Percentiles rank a stretch among this genome's conserved stretches.
Conservation (phyloP, 2,329 filamentous ascomycete genomes). For the Alternaria rosae region DNA sequence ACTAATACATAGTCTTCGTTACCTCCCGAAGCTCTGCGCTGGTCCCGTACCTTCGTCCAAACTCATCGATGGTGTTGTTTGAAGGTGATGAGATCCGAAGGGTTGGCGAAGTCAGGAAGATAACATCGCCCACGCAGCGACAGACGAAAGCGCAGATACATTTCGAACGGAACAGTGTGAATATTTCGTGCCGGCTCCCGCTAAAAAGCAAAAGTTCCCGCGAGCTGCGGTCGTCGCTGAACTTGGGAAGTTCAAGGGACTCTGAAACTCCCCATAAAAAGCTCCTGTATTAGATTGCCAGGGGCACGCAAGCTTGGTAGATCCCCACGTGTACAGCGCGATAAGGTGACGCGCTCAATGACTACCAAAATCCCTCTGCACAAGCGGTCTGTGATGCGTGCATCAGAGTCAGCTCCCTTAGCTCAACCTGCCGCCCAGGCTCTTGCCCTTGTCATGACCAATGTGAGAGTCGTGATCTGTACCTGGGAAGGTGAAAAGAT, state of each 20-base stretch:
- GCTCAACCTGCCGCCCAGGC: neutral
- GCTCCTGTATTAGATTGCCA: neutral
- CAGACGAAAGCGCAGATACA: neutral
- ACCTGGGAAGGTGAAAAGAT: neutral
- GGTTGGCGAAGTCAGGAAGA: neutral
- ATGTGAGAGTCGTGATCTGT: neutral
- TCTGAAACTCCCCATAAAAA: neutral
- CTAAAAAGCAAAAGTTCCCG: neutral
- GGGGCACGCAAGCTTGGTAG: neutral
- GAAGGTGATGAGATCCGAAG: neutral
- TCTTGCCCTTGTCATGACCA: neutral
- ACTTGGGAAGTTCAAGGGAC: neutral
- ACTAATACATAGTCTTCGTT: neutral
- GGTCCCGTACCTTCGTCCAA: neutral
- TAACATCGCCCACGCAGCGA: neutral
- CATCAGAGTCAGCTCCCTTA: neutral
- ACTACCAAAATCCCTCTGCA: neutral
- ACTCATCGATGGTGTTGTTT: neutral
- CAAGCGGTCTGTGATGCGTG: neutral
- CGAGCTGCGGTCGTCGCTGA: neutral
- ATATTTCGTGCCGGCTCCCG: neutral
- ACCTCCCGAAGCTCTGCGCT: neutral
- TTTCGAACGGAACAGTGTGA: neutral
- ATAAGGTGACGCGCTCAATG: neutral
- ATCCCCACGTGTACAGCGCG: neutral